Percentiles rank a stretch among this genome's conserved stretches.
These are phyloP conservation scores for Lizanozyma gosingica DNA, from an alignment of 1,139 yeast genomes.

Conservation along the genomic window DNA sequence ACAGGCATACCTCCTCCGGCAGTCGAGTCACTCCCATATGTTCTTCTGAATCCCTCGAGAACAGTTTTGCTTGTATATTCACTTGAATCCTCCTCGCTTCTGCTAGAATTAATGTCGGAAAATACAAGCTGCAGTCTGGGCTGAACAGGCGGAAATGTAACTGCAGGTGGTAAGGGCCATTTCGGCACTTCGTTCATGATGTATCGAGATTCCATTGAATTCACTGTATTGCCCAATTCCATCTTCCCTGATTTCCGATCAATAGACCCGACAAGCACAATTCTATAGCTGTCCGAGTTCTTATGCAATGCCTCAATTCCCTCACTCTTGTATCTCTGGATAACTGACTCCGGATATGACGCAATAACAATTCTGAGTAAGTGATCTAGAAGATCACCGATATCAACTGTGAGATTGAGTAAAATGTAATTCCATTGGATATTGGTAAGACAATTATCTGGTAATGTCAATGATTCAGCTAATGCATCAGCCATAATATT, in stretches of 20 bases:
- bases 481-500: constrained; percentile 16
- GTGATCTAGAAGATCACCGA: constrained; percentile 16
- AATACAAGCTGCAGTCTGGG: neutral
- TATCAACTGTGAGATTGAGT: constrained; percentile 22
- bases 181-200: neutral
- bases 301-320: neutral
- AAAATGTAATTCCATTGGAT: constrained; percentile 29
- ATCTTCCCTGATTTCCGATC: neutral
- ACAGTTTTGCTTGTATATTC: neutral
- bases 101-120: neutral
- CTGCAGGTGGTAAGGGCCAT: neutral
- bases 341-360: neutral
- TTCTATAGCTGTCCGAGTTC: neutral
- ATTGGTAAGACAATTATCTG: constrained; percentile 22
- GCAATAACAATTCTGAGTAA: constrained; percentile 4
- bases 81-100: neutral
- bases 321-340: neutral
- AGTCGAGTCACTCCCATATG: neutral
- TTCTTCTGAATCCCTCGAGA: neutral
- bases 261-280: neutral
- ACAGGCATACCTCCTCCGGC: constrained; percentile 6
- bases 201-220: constrained; percentile 1
- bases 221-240: constrained; percentile 3
- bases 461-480: constrained; percentile 17
- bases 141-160: neutral